Conservation (phyloP, 345 rosid species). For the Erodium maritimum region DNA sequence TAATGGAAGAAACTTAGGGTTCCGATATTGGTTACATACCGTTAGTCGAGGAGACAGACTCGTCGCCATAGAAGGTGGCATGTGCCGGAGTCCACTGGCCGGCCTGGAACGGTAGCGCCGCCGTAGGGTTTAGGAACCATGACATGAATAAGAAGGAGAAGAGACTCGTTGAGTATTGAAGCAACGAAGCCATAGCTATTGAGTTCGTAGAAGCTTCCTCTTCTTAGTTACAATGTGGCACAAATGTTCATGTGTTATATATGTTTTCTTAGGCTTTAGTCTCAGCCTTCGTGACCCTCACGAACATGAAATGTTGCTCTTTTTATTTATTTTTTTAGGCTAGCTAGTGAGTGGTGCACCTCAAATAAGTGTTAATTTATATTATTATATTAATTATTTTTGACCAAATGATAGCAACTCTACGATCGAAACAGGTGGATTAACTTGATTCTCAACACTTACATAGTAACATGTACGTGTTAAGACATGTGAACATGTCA, state of each 20-base stretch:
- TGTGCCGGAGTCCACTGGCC: conserved; percentile 43
- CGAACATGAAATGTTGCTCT: background rate
- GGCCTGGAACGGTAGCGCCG: conserved; percentile 21
- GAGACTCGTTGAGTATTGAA: background rate
- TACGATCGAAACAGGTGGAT: no score
- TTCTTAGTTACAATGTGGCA: background rate
- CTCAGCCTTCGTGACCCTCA: background rate
- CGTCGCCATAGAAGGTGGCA: conserved; percentile 68
- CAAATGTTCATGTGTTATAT: background rate
- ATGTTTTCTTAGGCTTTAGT: background rate
- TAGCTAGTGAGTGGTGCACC: no score
- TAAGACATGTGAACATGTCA: no score
- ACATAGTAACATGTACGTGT: no score
- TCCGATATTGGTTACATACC: conserved; percentile 17
- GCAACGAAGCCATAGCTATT: background rate
- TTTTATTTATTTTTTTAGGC: no score
- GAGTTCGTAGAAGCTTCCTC: conserved; percentile 9
- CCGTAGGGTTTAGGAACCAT: background rate
- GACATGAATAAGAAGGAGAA: background rate
- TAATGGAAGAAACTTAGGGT: no score
- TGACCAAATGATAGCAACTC: no score
- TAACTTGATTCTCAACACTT: no score
- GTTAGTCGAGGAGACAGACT: conserved; percentile 47
- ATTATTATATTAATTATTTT: no score
- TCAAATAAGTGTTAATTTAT: no score